These are phyloP conservation scores for Leccinum incarnatum DNA, from an alignment of 768 basidiomycete genomes.

Conservation along the genomic window DNA sequence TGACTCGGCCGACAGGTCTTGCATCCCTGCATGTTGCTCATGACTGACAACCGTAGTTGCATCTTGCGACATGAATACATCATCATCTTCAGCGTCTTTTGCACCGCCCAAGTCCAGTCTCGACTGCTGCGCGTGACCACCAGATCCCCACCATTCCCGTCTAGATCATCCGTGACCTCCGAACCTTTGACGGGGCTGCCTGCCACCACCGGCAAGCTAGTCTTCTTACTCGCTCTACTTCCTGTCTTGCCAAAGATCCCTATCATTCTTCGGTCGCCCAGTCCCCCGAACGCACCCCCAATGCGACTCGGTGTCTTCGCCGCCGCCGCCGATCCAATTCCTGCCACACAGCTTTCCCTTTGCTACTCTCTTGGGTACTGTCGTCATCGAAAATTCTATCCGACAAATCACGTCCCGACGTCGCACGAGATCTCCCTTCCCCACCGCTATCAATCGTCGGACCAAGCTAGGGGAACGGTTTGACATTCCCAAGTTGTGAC, in stretches of 20 bases:
- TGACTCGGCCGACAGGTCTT: constrained; percentile 3
- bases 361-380: background rate
- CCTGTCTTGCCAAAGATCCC: constrained; percentile 26
- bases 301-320: constrained; percentile 6
- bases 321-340: constrained; percentile 4
- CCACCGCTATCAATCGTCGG: background rate
- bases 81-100: constrained; percentile 1
- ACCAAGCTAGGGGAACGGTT: constrained; percentile 6
- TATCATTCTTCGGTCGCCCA: constrained; percentile 6
- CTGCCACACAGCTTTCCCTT: constrained; percentile 19
- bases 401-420: constrained; percentile 46
- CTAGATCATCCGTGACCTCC: background rate
- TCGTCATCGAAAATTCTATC: constrained; percentile 5
- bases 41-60: background rate
- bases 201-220: constrained; percentile 42
- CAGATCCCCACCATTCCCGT: background rate
- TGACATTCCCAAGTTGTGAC: constrained; percentile 6
- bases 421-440: constrained; percentile 12
- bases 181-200: constrained; percentile 47
- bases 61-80: constrained; percentile 9
- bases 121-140: background rate
- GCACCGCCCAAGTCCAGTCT: background rate
- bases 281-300: background rate
- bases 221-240: constrained; percentile 40
- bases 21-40: background rate